A percentile compares a stretch with the other conserved stretches of the same genome.
Evolutionary conservation across 2,329 filamentous ascomycete genomes (phyloP).

Genomic region (Didymella sp.): DNA sequence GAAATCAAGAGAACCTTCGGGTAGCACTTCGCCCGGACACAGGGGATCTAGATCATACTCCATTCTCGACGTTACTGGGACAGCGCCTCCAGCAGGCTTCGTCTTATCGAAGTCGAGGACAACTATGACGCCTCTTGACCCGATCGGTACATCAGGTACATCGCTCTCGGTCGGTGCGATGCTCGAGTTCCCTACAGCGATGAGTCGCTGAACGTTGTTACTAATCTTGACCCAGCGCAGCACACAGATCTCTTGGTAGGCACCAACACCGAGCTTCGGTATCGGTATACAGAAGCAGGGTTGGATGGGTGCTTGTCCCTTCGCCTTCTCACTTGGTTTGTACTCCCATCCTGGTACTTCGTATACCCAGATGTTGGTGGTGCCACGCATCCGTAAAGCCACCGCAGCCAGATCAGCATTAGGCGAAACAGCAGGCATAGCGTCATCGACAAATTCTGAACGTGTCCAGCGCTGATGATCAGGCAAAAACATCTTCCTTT

Average conservation of each 20-base stretch:
- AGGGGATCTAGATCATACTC: slow-evolving; percentile 49
- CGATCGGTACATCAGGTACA: slow-evolving; percentile 35
- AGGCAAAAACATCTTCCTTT: slow-evolving; percentile 49
- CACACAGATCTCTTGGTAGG: slow-evolving; percentile 47
- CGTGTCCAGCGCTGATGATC: slow-evolving; percentile 49
- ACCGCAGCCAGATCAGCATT: slow-evolving; percentile 49
- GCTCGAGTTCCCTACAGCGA: slow-evolving; percentile 49
- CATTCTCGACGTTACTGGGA: slow-evolving; percentile 38
- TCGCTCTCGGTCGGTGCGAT: slow-evolving; percentile 32
- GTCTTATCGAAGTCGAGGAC: slow-evolving; percentile 50
- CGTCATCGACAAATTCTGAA: slow-evolving; percentile 50
- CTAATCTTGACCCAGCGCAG: slow-evolving; percentile 47
- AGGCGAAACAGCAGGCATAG: slow-evolving; percentile 51
- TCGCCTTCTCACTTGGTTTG: slow-evolving; percentile 35
- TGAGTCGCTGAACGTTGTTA: slow-evolving; percentile 43
- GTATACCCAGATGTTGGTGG: slow-evolving; percentile 51
- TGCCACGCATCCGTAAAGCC: slow-evolving; percentile 48
- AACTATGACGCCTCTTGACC: slow-evolving; percentile 49
- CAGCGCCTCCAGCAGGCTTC: slow-evolving; percentile 29
- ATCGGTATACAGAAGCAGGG: slow-evolving; percentile 50
- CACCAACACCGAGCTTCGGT: slow-evolving; percentile 39
- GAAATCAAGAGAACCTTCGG: slow-evolving; percentile 51
- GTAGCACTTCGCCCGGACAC: slow-evolving; percentile 47
- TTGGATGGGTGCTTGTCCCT: slow-evolving; percentile 43
- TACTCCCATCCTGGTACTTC: slow-evolving; percentile 48